phyloP scores from a whole-genome alignment of 139 green algal species.

The Desmodesmus armatus region DNA sequence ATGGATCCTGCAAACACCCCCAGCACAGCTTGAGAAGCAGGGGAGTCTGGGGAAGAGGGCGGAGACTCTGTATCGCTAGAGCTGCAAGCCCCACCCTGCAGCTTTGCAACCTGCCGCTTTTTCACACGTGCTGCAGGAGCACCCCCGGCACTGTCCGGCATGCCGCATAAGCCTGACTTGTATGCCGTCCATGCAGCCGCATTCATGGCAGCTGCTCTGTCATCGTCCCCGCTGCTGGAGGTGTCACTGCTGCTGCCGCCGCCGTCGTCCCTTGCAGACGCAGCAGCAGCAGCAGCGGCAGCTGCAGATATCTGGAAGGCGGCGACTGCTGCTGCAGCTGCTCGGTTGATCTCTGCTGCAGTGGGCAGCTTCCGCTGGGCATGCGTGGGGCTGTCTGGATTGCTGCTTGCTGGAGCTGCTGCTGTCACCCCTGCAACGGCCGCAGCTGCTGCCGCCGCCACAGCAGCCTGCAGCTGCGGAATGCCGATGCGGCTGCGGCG shows the following conservation, averaged over 20 bases:
- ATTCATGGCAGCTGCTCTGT: slow-evolving; percentile 6
- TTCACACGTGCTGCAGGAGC: not conserved
- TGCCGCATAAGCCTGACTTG: not conserved
- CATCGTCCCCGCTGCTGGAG: slow-evolving; percentile 1
- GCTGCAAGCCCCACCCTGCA: not conserved
- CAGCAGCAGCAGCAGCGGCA: slow-evolving; percentile 1
- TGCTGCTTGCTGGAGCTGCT: not conserved
- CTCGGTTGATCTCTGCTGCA: not conserved
- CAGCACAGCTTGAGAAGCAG: not conserved
- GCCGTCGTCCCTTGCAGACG: too few species aligned
- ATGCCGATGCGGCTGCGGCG: too few species aligned
- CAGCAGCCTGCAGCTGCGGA: too few species aligned
- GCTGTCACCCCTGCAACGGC: not conserved
- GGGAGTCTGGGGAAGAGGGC: not conserved
- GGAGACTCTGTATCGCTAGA: slow-evolving; percentile 7
- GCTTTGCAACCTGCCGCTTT: not conserved
- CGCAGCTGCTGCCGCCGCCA: not conserved
- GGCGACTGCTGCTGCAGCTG: slow-evolving; percentile 11
- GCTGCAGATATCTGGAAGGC: not conserved
- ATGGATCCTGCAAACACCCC: not conserved
- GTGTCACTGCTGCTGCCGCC: not conserved
- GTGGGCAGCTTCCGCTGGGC: not conserved
- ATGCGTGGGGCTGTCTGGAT: not conserved
- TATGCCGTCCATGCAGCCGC: slow-evolving; percentile 2
- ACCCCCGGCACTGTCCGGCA: not conserved